Evolutionary conservation across 108 stramenopile species (phyloP).

Genomic region (Mediolabrus comicus): DNA sequence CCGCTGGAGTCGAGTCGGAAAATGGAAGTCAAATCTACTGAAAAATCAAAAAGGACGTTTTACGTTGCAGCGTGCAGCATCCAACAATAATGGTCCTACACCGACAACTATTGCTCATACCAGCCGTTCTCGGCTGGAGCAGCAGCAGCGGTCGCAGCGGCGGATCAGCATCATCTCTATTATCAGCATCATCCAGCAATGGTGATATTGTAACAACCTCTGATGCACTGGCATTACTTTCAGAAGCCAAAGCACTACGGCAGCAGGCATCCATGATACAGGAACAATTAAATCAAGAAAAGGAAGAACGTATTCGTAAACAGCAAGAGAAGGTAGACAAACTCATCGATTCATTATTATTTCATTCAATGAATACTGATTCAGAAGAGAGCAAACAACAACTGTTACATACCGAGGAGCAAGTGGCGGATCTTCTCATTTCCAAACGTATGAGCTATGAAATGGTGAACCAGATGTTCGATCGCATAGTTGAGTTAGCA

Average conservation of each 20-base stretch:
- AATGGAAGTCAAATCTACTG: neutral
- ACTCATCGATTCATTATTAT: slow-evolving; percentile 62
- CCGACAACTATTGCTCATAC: too few relatives aligned
- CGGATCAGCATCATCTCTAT: too few relatives aligned
- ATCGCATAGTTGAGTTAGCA: slow-evolving; percentile 54
- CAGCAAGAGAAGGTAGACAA: slow-evolving; percentile 55
- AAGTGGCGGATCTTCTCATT: slow-evolving; percentile 46
- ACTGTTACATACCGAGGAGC: slow-evolving; percentile 64
- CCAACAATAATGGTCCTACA: too few relatives aligned
- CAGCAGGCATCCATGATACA: slow-evolving; percentile 19
- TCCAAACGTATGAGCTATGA: slow-evolving; percentile 65
- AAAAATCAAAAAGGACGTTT: neutral
- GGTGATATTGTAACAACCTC: too few relatives aligned
- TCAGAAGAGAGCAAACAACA: slow-evolving; percentile 30
- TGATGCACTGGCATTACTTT: slow-evolving; percentile 11
- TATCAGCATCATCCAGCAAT: too few relatives aligned
- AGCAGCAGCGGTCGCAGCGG: too few relatives aligned
- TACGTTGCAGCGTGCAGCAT: too few relatives aligned
- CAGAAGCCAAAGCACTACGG: slow-evolving; percentile 16
- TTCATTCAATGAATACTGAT: slow-evolving; percentile 30
- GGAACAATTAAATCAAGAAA: slow-evolving; percentile 35
- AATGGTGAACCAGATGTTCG: slow-evolving; percentile 68
- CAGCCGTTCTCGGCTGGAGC: too few relatives aligned
- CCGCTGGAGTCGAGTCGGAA: neutral
- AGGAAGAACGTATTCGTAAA: slow-evolving; percentile 44